These are phyloP conservation scores for Scleroderma bovista DNA, from an alignment of 768 basidiomycete species.

Conservation along the genomic window DNA sequence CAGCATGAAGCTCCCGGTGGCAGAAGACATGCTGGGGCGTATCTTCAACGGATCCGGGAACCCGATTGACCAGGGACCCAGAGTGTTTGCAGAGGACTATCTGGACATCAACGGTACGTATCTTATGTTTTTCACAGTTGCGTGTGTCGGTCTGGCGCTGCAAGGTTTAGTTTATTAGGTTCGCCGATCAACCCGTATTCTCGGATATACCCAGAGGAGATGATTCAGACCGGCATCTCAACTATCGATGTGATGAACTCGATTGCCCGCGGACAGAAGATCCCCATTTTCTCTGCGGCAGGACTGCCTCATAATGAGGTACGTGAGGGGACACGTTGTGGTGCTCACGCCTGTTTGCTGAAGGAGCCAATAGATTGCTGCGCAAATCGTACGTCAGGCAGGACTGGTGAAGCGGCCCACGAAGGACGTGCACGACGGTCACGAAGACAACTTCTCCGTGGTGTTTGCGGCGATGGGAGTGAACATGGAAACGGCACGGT, in stretches of 20 bases:
- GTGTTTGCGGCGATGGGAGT: conserved; percentile 99
- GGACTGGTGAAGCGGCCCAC: conserved; percentile 95
- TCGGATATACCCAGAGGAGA: conserved; percentile 99
- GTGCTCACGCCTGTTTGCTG: conserved; percentile 19
- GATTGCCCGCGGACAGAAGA: conserved; percentile 99
- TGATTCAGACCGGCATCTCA: conserved; percentile 99
- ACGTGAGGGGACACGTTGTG: conserved; percentile 16
- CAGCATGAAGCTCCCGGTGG: conserved; percentile 98
- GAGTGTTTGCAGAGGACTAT: conserved; percentile 99
- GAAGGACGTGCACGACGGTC: conserved; percentile 96
- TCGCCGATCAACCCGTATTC: conserved; percentile 97
- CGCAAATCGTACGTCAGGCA: conserved; percentile 99
- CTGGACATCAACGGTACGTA: conserved; percentile 93
- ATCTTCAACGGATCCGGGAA: conserved; percentile 99
- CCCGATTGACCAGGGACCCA: conserved; percentile 97
- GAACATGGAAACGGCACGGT: conserved; percentile 99
- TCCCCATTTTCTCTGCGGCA: conserved; percentile 98
- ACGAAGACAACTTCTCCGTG: conserved; percentile 99
- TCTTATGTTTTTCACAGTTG: no score
- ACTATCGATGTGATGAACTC: conserved; percentile 98
- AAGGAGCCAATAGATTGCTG: conserved; percentile 70
- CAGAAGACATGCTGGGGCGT: conserved; percentile 97
- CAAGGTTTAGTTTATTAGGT: conserved; percentile 46
- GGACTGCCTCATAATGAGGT: conserved; percentile 99
- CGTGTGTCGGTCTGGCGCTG: conserved; percentile 4